A percentile compares a stretch with the other conserved stretches of the same genome.
Conservation (phyloP, 768 basidiomycete species). For the Rhodotorula paludigena region DNA sequence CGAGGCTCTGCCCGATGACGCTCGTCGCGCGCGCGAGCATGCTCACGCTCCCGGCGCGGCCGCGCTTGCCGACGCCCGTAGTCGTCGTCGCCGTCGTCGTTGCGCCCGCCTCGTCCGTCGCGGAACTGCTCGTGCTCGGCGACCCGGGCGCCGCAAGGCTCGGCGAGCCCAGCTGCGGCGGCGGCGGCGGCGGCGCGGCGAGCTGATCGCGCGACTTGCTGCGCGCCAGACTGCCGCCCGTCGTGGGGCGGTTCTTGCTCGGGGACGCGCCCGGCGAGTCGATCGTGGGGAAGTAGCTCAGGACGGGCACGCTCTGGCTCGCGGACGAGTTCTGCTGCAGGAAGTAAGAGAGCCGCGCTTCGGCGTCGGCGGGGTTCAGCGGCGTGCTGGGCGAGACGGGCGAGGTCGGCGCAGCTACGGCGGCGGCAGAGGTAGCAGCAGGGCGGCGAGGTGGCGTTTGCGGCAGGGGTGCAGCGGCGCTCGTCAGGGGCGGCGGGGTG, state of each 20-base stretch:
- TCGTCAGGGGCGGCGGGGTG: too few relatives aligned
- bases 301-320: background rate
- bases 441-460: background rate
- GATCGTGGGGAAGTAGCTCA: slow-evolving; percentile 21
- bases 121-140: slow-evolving; percentile 48
- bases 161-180: background rate
- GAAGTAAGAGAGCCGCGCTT: slow-evolving; percentile 3
- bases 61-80: too few relatives aligned
- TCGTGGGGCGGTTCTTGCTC: background rate
- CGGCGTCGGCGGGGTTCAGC: background rate
- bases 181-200: background rate
- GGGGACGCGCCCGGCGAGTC: background rate
- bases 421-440: background rate
- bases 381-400: background rate
- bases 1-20: slow-evolving; percentile 15
- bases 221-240: background rate
- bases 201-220: background rate
- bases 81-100: too few relatives aligned
- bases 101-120: too few relatives aligned
- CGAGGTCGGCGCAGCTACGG: background rate
- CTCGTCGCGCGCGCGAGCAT: slow-evolving; percentile 49
- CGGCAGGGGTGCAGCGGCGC: too few relatives aligned
- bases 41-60: slow-evolving; percentile 48
- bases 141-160: slow-evolving; percentile 47
- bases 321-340: background rate